phyloP scores from a whole-genome alignment of 1,139 yeast genomes.

The Geotrichum siamense region DNA sequence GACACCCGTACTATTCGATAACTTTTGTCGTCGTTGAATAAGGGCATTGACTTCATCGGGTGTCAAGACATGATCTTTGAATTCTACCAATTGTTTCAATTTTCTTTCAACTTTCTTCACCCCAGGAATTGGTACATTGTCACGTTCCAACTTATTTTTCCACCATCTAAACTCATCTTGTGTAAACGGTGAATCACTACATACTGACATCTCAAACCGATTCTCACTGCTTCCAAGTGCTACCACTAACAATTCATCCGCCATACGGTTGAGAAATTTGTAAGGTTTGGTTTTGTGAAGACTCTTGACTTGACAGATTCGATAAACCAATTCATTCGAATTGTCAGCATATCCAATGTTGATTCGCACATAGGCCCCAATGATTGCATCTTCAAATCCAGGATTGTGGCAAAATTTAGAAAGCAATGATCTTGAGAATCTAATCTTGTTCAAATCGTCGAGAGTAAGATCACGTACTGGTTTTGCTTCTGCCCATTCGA shows the following conservation, averaged over 20 bases:
- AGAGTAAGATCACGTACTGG: conserved; percentile 39
- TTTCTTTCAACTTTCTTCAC: conserved; percentile 61
- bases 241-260: conserved; percentile 40
- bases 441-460: conserved; percentile 59
- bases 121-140: conserved; percentile 55
- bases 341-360: conserved; percentile 66
- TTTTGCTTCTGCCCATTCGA: conserved; percentile 46
- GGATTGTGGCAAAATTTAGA: conserved; percentile 76
- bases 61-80: conserved; percentile 60
- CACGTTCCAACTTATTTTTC: conserved; percentile 50
- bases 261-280: conserved; percentile 39
- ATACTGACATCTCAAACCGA: conserved; percentile 65
- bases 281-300: conserved; percentile 56
- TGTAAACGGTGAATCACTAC: conserved; percentile 69
- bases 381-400: conserved; percentile 60
- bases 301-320: conserved; percentile 75
- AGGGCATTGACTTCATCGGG: conserved; percentile 73
- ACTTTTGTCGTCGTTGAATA: conserved; percentile 63
- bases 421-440: conserved; percentile 70
- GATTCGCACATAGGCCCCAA: conserved; percentile 74
- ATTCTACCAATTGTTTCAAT: conserved; percentile 49
- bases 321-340: conserved; percentile 59
- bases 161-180: conserved; percentile 70
- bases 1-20: conserved; percentile 54
- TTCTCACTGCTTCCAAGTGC: conserved; percentile 65